Evolutionary conservation across 345 rosid species (phyloP), one percentile per base, ranked within the genome.

Genomic region (Eucalyptus pumila): DNA sequence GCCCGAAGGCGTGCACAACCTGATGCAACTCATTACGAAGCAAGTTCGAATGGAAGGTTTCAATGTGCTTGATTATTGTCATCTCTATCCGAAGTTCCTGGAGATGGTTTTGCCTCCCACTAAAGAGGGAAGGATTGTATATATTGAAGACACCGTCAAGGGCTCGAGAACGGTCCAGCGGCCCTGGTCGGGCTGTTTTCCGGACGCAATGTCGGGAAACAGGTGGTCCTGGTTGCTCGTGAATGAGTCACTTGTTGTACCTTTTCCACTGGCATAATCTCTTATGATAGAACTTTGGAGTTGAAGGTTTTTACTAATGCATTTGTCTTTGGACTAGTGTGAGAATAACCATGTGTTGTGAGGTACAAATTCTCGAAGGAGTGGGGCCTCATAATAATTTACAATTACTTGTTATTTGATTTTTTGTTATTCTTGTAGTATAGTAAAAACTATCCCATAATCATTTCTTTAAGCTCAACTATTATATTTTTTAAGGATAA

Each of bases 311-410:
- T 50, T 16, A 16, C 0, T 0, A 50, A n/a, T n/a, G 4, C 54
- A 50, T 15, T 50, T 50, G 52, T 50, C 19, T 50, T 50, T 15
- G 52, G 0, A 15, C 3, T 15, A 50, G 0, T 0, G 52, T 15
- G 52, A 50, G 8, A 50, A 3, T 15, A 15, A 50, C 49, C 4
- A 48, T 3, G 14, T 49, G 3, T 0, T 50, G 52, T 15, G 52
- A 15, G 19, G 1, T 6, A 50, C 3, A 50, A 50, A 50, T 50
- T 50, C 19, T 50, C 8, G 0, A 0, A 50, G 1, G 4, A 16
- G 21, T 16, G 54, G 8, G 21, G 54, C 54, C 21, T 16, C 21
- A 15, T 50, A 50, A 50, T 16, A 19, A 52, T 52, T 19, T 52
- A 52, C 0, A 52, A 52, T 52, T 52, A 19, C 24, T 52, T 52